Percentiles rank a stretch among this genome's conserved stretches.
phyloP scores from a whole-genome alignment of 2,329 filamentous ascomycete species.

The Biscogniauxia marginata region DNA sequence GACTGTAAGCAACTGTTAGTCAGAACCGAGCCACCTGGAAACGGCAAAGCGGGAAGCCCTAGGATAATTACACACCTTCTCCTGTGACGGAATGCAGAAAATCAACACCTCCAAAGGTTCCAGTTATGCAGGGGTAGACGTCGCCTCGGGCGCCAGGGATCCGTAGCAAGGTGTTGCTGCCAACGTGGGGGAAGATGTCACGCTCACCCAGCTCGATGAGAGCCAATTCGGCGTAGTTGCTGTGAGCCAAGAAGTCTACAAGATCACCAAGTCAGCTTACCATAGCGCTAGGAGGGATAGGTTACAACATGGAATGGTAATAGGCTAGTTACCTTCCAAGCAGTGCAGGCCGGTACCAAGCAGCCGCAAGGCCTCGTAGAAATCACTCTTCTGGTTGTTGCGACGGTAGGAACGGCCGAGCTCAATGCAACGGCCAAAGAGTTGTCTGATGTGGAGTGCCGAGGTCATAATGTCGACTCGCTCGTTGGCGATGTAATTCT shows the following conservation, averaged over 20 bases:
- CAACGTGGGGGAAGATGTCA: slow-evolving; percentile 84
- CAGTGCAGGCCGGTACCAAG: slow-evolving; percentile 89
- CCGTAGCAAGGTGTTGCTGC: slow-evolving; percentile 67
- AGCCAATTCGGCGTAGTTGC: slow-evolving; percentile 87
- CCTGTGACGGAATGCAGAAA: slow-evolving; percentile 85
- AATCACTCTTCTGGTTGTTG: slow-evolving; percentile 68
- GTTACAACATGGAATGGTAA: neutral
- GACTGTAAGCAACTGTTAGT: slow-evolving; percentile 44
- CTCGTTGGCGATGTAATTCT: slow-evolving; percentile 95
- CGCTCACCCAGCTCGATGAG: slow-evolving; percentile 82
- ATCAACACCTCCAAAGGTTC: slow-evolving; percentile 92
- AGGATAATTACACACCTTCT: slow-evolving; percentile 44
- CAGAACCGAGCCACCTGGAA: neutral
- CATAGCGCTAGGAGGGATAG: neutral
- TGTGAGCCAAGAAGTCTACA: slow-evolving; percentile 83
- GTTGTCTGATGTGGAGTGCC: slow-evolving; percentile 69
- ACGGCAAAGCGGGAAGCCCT: neutral
- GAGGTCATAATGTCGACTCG: slow-evolving; percentile 76
- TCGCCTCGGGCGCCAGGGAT: slow-evolving; percentile 63
- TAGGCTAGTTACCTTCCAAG: slow-evolving; percentile 59
- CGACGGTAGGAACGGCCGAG: slow-evolving; percentile 73
- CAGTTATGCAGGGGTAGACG: slow-evolving; percentile 83
- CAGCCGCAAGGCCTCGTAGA: slow-evolving; percentile 82
- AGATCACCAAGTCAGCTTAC: slow-evolving; percentile 6
- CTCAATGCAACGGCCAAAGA: slow-evolving; percentile 73